Base-by-base conservation (phyloP, 2,329 filamentous ascomycete genomes). In the Pseudogymnoascus sp. region DNA sequence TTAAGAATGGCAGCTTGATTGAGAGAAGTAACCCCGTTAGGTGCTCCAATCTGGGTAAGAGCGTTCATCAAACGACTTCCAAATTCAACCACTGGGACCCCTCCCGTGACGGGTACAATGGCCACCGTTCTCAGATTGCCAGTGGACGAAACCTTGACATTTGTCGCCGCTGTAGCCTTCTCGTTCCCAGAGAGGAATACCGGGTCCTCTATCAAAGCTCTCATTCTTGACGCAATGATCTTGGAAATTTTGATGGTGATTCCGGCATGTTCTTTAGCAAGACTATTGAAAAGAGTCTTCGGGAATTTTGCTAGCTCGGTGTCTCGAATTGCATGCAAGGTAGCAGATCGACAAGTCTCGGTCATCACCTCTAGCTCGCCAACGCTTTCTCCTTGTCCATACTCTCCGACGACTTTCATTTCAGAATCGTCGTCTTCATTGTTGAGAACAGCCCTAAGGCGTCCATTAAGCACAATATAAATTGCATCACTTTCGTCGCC, bases 211-310 rank as follows among this genome's bases (percentile, higher is more conserved):
- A 97, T 85, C 39, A 97, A 77, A 42, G 90, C 84, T 64, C 93
- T 83, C 94, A 99, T 97, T 2, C 94, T 86, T 36, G 92, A 92
- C 0, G 94, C 94, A 69, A 99, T 97, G 68, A 99, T 94, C 74
- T 97, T 99, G 1, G 94, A 97, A 29, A 99, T 96, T 75, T 97
- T 97, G 74, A 99, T 97, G 0, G 94, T 97, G 71, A 99, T 99
- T 44, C 92, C 95, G 4, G 94, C 94, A 71, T 99, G 94, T 71
- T 99, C 94, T 71, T 96, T 89, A 0, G 94, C 94, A 61, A 99
- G 83, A 71, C 94, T 99, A 79, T 99, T 99, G 80, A 99, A 99
- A 0, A 99, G 78, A 0, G 91, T 96, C 63, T 93, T 90, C 0
- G 94, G 94, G 64, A 99, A 96, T 70, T 96, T 97, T 63, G 95